Percentiles rank a stretch among this genome's conserved stretches.
phyloP scores from a whole-genome alignment of 768 basidiomycete genomes.

The Phylloporus sp. region DNA sequence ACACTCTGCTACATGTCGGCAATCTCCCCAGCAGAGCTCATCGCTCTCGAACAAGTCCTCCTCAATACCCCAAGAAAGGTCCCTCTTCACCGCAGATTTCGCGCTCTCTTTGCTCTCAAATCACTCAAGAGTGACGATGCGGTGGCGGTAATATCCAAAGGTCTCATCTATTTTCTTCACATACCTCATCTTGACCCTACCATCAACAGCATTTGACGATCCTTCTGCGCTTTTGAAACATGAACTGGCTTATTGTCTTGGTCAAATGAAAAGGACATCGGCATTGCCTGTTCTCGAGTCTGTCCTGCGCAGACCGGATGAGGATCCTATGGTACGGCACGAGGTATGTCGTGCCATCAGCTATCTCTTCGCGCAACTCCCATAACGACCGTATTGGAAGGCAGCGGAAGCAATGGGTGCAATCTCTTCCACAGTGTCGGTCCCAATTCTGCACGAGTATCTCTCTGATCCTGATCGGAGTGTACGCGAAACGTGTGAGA shows the following conservation, averaged over 20 bases:
- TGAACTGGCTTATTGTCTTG: constrained; percentile 95
- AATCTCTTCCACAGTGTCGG: constrained; percentile 63
- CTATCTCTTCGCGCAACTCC: neutral
- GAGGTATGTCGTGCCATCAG: constrained; percentile 60
- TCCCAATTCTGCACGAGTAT: constrained; percentile 70
- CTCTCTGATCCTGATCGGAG: constrained; percentile 65
- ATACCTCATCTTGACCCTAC: constrained; percentile 1
- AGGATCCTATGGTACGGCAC: constrained; percentile 97
- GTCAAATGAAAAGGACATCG: constrained; percentile 72
- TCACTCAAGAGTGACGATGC: constrained; percentile 75
- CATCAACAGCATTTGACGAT: constrained; percentile 69
- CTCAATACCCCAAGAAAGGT: constrained; percentile 72
- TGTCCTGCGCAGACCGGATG: constrained; percentile 63
- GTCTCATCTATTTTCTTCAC: constrained; percentile 36
- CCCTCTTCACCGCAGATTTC: constrained; percentile 81
- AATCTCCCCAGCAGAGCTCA: constrained; percentile 52
- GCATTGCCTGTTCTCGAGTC: constrained; percentile 79
- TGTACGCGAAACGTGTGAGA: constrained; percentile 95
- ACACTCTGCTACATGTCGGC: constrained; percentile 27
- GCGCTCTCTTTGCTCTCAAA: constrained; percentile 91
- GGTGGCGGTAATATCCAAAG: constrained; percentile 81
- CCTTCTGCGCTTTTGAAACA: constrained; percentile 91
- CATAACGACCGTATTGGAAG: constrained; percentile 38
- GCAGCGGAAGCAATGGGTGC: constrained; percentile 99
- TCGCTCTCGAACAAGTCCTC: constrained; percentile 66